Conservation (phyloP, 2,329 filamentous ascomycete genomes). For the Davidsoniella australis region DNA sequence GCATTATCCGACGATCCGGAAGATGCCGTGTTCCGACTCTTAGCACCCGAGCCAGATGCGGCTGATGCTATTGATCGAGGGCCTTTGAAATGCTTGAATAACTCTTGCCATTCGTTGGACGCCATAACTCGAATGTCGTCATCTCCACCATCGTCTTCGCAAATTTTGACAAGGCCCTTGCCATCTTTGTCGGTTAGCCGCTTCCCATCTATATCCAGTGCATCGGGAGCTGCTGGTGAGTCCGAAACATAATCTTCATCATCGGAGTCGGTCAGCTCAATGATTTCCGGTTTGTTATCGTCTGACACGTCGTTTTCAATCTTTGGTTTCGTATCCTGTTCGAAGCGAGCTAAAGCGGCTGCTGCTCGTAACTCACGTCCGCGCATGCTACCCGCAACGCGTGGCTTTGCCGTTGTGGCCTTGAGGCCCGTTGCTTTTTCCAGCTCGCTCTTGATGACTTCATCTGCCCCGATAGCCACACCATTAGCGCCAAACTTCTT, state of each 20-base stretch:
- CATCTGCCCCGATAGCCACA: constrained; percentile 51
- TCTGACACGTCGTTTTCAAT: constrained; percentile 18
- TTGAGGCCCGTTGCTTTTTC: constrained; percentile 39
- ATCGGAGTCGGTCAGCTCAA: constrained; percentile 19
- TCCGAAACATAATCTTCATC: constrained; percentile 18
- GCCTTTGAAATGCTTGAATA: constrained; percentile 20
- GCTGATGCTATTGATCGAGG: not conserved
- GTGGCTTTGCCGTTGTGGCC: constrained; percentile 44
- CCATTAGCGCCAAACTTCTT: constrained; percentile 65
- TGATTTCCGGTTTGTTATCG: constrained; percentile 24
- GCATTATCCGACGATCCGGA: no score
- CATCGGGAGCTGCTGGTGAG: constrained; percentile 28
- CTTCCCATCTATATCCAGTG: constrained; percentile 46
- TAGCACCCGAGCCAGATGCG: not conserved
- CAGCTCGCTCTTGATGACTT: constrained; percentile 44
- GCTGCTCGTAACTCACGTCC: constrained; percentile 62
- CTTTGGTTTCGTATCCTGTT: constrained; percentile 27
- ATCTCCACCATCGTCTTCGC: constrained; percentile 45
- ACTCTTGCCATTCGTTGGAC: constrained; percentile 45
- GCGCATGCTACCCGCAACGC: constrained; percentile 56
- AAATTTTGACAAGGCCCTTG: constrained; percentile 53
- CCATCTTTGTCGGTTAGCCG: constrained; percentile 50
- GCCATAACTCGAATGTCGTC: constrained; percentile 29
- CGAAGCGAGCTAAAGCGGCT: constrained; percentile 60
- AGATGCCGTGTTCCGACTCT: no score